phyloP scores from a whole-genome alignment of 257 asterid species.

The Mentha longifolia region DNA sequence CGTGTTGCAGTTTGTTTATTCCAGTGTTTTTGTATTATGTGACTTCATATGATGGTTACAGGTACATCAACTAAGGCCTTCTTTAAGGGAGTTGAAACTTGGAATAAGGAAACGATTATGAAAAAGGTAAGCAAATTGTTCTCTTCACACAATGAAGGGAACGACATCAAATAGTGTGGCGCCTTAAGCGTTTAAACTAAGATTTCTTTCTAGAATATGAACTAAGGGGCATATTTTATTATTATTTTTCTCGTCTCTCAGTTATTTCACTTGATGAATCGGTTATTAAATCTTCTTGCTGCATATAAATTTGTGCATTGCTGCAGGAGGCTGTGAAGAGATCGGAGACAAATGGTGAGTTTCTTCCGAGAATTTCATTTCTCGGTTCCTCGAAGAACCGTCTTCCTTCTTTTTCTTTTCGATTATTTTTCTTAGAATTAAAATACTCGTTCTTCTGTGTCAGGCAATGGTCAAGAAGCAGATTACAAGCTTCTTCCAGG shows the following conservation, averaged over 20 bases:
- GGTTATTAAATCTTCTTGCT: not conserved
- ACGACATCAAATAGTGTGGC: not conserved
- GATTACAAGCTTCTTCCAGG: conserved; percentile 83
- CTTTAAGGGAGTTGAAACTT: conserved; percentile 86
- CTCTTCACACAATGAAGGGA: conserved; percentile 4
- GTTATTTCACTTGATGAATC: no score
- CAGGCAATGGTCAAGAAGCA: conserved; percentile 60
- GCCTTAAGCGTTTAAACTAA: not conserved
- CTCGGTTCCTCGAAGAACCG: conserved; percentile 13
- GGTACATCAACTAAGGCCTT: conserved; percentile 91
- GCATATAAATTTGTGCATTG: conserved; percentile 25
- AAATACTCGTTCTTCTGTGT: conserved; percentile 14
- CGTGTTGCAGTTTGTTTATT: conserved; percentile 10
- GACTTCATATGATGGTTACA: conserved; percentile 42
- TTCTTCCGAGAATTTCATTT: conserved; percentile 21
- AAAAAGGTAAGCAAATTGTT: conserved; percentile 56
- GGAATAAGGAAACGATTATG: conserved; percentile 88
- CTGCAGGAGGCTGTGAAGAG: conserved; percentile 75
- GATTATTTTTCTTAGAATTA: conserved; percentile 16
- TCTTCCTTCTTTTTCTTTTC: conserved; percentile 11
- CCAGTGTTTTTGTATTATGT: conserved; percentile 7
- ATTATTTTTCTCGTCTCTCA: no score
- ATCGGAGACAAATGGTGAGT: conserved; percentile 57
- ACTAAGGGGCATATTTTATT: not conserved
- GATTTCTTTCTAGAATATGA: not conserved